phyloP scores from a whole-genome alignment of 306 rosid species.

The Elaeagnus macrophylla region DNA sequence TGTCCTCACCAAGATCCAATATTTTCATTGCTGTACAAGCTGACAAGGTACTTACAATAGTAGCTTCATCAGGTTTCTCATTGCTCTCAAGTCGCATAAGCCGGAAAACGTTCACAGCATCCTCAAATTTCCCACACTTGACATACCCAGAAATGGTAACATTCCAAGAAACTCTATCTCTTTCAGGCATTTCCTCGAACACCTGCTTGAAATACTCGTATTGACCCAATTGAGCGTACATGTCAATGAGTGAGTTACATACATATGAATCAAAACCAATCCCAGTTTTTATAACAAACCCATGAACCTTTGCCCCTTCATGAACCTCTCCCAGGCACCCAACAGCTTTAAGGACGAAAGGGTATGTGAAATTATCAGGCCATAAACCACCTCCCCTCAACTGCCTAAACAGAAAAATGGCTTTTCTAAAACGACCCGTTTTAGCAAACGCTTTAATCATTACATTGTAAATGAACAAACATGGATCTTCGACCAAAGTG shows the following conservation, averaged over 20 bases:
- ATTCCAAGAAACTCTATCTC: constrained; percentile 63
- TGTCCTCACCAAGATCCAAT: constrained; percentile 51
- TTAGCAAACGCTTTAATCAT: constrained; percentile 42
- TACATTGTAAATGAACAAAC: constrained; percentile 43
- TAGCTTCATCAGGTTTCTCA: constrained; percentile 49
- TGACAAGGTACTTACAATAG: constrained; percentile 50
- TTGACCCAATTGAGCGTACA: constrained; percentile 48
- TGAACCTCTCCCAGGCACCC: constrained; percentile 35
- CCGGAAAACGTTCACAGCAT: constrained; percentile 35
- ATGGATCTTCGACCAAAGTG: constrained; percentile 27
- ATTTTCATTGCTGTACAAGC: constrained; percentile 48
- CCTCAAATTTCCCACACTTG: constrained; percentile 39
- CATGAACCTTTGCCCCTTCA: constrained; percentile 54
- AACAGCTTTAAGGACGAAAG: constrained; percentile 57
- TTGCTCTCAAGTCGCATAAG: constrained; percentile 37
- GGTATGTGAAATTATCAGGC: constrained; percentile 69
- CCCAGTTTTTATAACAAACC: constrained; percentile 45
- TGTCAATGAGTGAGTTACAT: constrained; percentile 61
- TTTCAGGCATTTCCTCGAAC: constrained; percentile 51
- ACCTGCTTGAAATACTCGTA: constrained; percentile 15
- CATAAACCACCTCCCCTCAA: constrained; percentile 37
- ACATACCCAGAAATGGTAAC: constrained; percentile 49
- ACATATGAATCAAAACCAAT: constrained; percentile 51
- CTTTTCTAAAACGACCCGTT: constrained; percentile 27
- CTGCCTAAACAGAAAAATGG: constrained; percentile 32